phyloP scores from a whole-genome alignment of 495 filamentous ascomycete genomes.

The Haplographium delicatum region DNA sequence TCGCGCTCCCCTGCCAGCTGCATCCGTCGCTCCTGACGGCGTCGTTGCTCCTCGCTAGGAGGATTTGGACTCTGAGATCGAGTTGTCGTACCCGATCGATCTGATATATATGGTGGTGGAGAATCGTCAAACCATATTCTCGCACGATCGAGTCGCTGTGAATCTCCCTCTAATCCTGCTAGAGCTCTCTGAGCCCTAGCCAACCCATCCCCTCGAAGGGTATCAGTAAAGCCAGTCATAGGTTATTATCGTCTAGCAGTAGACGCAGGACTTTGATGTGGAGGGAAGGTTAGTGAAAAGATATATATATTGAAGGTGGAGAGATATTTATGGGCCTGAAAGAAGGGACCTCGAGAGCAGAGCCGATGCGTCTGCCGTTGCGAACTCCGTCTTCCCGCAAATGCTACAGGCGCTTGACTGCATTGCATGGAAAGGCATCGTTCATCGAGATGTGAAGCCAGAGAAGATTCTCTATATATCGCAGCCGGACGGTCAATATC shows the following conservation, averaged over 20 bases:
- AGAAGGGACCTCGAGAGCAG: slow-evolving; percentile 21
- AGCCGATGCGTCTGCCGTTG: background rate
- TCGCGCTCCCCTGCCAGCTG: slow-evolving; percentile 1
- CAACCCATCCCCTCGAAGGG: slow-evolving; percentile 6
- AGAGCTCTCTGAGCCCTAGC: slow-evolving; percentile 6
- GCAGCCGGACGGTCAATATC: slow-evolving; percentile 59
- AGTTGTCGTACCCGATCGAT: slow-evolving; percentile 13
- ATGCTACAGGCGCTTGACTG: slow-evolving; percentile 21
- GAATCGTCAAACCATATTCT: slow-evolving; percentile 13
- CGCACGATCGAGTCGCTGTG: slow-evolving; percentile 11
- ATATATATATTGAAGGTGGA: background rate
- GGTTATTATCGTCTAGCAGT: slow-evolving; percentile 4
- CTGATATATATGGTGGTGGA: slow-evolving; percentile 12
- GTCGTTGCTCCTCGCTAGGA: slow-evolving; percentile 14
- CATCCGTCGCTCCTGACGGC: slow-evolving; percentile 1
- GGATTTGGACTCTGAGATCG: slow-evolving; percentile 13
- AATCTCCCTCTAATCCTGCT: slow-evolving; percentile 5
- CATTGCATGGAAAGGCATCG: slow-evolving; percentile 46
- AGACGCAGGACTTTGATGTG: background rate
- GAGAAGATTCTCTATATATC: slow-evolving; percentile 82
- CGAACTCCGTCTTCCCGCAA: slow-evolving; percentile 7
- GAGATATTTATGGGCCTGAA: slow-evolving; percentile 1
- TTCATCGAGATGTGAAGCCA: slow-evolving; percentile 95
- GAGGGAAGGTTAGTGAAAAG: slow-evolving; percentile 5
- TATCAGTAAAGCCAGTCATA: slow-evolving; percentile 5